These are phyloP conservation scores for Neurospora sp. DNA, from an alignment of 2,329 filamentous ascomycete genomes.

Conservation along the genomic window DNA sequence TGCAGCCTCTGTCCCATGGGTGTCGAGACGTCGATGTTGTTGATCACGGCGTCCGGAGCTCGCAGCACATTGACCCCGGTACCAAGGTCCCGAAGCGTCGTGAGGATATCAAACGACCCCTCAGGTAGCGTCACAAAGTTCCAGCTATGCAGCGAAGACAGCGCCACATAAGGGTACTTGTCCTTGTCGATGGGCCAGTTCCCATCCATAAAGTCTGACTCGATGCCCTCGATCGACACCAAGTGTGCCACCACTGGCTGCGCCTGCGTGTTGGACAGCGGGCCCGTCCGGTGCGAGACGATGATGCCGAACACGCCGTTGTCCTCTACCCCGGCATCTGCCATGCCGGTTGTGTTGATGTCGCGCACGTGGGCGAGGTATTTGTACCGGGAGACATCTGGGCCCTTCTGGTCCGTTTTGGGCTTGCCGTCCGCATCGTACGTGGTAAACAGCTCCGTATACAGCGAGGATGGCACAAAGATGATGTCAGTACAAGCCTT, in stretches of 20 bases:
- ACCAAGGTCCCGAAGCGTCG: too few relatives aligned
- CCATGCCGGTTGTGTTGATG: conserved; percentile 30
- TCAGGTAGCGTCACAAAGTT: conserved; percentile 28
- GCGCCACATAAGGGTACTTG: conserved; percentile 16
- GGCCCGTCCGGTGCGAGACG: conserved; percentile 25
- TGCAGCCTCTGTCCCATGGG: background rate
- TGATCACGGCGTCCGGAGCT: conserved; percentile 8
- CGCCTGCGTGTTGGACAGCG: conserved; percentile 18
- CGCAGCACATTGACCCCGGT: conserved; percentile 21
- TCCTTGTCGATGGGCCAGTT: conserved; percentile 9
- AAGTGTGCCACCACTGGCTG: conserved; percentile 26
- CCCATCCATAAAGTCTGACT: conserved; percentile 14
- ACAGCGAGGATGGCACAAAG: conserved; percentile 19
- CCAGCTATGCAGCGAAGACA: conserved; percentile 32
- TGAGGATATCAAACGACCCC: background rate
- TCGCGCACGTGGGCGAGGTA: conserved; percentile 31
- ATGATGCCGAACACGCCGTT: conserved; percentile 24
- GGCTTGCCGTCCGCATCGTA: conserved; percentile 5
- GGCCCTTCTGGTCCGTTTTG: conserved; percentile 8
- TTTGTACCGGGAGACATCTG: conserved; percentile 16
- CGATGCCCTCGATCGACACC: conserved; percentile 27
- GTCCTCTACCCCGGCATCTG: conserved; percentile 25
- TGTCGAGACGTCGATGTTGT: too few relatives aligned
- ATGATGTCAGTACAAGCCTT: conserved; percentile 18
- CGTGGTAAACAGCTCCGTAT: conserved; percentile 19